These are phyloP conservation scores for Fusarium cyanostomum DNA, from an alignment of 2,329 filamentous ascomycete species.

Conservation along the genomic window DNA sequence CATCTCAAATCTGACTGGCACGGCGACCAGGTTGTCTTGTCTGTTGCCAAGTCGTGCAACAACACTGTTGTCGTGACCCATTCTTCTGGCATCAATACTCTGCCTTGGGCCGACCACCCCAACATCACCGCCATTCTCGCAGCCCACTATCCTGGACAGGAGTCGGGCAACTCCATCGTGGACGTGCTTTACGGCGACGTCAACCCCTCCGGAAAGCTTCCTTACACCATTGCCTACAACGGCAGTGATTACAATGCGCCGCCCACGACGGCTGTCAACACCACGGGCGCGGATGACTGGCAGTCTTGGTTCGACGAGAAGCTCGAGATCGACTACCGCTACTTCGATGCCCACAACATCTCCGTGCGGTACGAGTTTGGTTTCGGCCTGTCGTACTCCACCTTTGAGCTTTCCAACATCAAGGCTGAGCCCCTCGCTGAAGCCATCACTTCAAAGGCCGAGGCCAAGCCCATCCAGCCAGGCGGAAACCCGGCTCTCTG, in stretches of 20 bases:
- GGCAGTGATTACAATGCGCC: constrained; percentile 58
- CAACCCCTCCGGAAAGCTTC: constrained; percentile 74
- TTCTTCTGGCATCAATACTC: constrained; percentile 73
- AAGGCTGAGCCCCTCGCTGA: constrained; percentile 32
- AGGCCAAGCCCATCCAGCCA: constrained; percentile 49
- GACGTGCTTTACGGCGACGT: constrained; percentile 75
- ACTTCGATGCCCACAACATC: constrained; percentile 69
- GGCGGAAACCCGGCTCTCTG: constrained; percentile 67
- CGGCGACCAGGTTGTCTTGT: constrained; percentile 70
- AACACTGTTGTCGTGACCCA: constrained; percentile 75
- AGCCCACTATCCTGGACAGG: constrained; percentile 76
- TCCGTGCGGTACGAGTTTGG: constrained; percentile 72
- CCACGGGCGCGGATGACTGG: constrained; percentile 52
- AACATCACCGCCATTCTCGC: constrained; percentile 74
- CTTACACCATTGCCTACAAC: constrained; percentile 74
- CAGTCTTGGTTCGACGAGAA: constrained; percentile 67
- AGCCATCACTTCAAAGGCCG: constrained; percentile 43
- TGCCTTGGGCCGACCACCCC: constrained; percentile 73
- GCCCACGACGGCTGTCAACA: constrained; percentile 50
- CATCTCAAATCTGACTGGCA: constrained; percentile 64
- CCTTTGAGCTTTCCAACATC: constrained; percentile 60
- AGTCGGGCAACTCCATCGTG: constrained; percentile 72
- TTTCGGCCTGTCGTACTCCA: constrained; percentile 75
- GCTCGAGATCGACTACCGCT: constrained; percentile 74
- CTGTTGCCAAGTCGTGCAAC: constrained; percentile 68